phyloP scores from a whole-genome alignment of 2,329 filamentous ascomycete genomes.

The Cercospora beticola region DNA sequence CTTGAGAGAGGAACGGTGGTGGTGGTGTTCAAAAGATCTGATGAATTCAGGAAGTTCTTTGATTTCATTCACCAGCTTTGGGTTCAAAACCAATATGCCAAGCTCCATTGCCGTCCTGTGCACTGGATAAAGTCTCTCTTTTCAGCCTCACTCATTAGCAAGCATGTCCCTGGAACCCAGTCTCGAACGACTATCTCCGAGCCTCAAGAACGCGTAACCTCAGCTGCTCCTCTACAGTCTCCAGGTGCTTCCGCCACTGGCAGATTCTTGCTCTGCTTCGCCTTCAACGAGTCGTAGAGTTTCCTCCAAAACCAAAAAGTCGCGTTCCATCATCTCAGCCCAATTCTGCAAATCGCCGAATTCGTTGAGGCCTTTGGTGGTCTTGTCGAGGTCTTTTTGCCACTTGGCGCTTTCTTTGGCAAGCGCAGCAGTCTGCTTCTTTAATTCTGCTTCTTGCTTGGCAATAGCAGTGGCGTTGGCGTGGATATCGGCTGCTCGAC shows the following conservation, averaged over 20 bases:
- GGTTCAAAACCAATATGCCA: background rate
- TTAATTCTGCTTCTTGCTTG: conserved; percentile 56
- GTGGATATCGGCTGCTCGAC: conserved; percentile 68
- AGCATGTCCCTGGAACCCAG: background rate
- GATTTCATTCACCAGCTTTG: background rate
- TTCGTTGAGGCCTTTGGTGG: conserved; percentile 69
- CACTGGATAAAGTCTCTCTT: background rate
- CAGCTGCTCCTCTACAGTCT: conserved; percentile 3
- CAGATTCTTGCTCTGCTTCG: conserved; percentile 30
- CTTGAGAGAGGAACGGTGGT: background rate
- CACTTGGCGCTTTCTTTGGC: conserved; percentile 65
- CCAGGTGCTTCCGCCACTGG: conserved; percentile 36
- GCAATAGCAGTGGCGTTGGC: conserved; percentile 64
- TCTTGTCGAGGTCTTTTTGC: conserved; percentile 61
- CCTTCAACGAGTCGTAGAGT: conserved; percentile 40
- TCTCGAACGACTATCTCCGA: background rate
- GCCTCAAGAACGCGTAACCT: background rate
- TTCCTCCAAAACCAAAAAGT: conserved; percentile 41
- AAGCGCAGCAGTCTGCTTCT: conserved; percentile 55
- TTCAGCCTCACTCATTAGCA: background rate
- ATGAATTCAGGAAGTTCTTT: background rate
- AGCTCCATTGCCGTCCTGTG: background rate
- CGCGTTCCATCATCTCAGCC: conserved; percentile 70
- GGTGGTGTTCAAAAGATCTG: background rate
- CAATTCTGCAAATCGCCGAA: conserved; percentile 82